Conservation (phyloP, 306 rosid species). For the Herpetospermum pedunculosum region DNA sequence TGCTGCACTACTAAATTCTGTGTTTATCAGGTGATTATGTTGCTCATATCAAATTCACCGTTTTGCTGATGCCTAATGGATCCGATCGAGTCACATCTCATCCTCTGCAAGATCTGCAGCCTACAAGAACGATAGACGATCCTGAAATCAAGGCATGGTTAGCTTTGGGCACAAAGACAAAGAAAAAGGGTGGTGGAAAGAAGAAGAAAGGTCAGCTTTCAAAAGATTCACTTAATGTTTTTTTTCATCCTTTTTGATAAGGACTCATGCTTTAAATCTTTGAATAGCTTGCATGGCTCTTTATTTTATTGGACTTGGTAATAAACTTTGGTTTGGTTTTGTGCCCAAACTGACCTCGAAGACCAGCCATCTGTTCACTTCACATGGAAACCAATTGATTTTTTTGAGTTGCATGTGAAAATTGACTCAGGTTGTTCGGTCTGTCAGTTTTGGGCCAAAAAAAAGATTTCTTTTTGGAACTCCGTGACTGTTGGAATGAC, state of each 20-base stretch:
- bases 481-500: no score
- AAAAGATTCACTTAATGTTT: neutral
- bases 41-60: constrained; percentile 90
- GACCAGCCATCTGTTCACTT: neutral
- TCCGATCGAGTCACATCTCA: constrained; percentile 76
- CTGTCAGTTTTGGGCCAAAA: neutral
- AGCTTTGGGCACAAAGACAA: constrained; percentile 73
- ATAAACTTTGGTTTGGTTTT: neutral
- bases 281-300: neutral
- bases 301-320: neutral
- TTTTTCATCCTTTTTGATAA: neutral
- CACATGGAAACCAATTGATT: neutral
- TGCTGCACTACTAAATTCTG: neutral
- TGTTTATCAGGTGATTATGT: constrained; percentile 63
- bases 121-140: constrained; percentile 70
- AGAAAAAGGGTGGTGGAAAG: constrained; percentile 98
- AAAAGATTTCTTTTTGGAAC: neutral
- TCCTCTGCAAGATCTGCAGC: constrained; percentile 68
- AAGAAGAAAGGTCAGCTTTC: constrained; percentile 66
- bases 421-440: neutral
- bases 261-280: neutral
- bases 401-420: neutral
- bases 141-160: constrained; percentile 97
- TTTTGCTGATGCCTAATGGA: constrained; percentile 93
- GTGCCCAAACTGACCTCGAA: neutral